A percentile compares a stretch with the other conserved stretches of the same genome.
Conservation (phyloP, 164 flowering plant species). For the Liriodendron chinense region DNA sequence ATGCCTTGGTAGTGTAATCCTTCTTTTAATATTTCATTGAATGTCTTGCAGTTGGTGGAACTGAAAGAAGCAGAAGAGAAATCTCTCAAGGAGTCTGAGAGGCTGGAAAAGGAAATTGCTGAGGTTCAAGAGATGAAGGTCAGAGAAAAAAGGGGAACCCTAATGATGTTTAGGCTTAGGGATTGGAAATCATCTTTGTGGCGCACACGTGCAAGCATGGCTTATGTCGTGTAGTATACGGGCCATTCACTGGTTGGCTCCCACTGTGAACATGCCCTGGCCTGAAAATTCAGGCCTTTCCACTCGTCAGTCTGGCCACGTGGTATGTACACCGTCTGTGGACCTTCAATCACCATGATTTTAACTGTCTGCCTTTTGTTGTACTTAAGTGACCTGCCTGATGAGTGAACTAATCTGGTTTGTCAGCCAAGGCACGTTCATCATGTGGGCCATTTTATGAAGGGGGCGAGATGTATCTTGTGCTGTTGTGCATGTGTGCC, state of each 20-base stretch:
- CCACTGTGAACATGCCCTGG: not conserved
- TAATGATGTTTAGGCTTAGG: not conserved
- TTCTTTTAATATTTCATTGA: not conserved
- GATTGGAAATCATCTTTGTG: not conserved
- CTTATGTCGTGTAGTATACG: not conserved
- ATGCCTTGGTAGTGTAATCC: not conserved
- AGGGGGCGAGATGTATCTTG: too few relatives aligned
- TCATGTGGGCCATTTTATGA: too few relatives aligned
- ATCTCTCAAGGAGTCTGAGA: conserved; percentile 82
- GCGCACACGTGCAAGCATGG: too few relatives aligned
- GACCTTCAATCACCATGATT: too few relatives aligned
- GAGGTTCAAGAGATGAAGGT: conserved; percentile 95
- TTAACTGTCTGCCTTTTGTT: too few relatives aligned
- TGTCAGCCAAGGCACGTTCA: too few relatives aligned
- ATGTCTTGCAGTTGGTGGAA: conserved; percentile 62
- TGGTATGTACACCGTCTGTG: not conserved
- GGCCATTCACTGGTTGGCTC: not conserved
- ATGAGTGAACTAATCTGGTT: too few relatives aligned
- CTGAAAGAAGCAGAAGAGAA: conserved; percentile 84
- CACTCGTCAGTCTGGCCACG: not conserved
- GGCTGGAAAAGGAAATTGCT: conserved; percentile 84
- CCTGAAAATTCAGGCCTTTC: not conserved
- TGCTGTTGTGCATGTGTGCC: too few relatives aligned
- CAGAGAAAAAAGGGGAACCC: not conserved
- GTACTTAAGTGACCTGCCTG: too few relatives aligned